Conservation (phyloP, 805 yeast species). For the Cyberlindnera meyerae region DNA sequence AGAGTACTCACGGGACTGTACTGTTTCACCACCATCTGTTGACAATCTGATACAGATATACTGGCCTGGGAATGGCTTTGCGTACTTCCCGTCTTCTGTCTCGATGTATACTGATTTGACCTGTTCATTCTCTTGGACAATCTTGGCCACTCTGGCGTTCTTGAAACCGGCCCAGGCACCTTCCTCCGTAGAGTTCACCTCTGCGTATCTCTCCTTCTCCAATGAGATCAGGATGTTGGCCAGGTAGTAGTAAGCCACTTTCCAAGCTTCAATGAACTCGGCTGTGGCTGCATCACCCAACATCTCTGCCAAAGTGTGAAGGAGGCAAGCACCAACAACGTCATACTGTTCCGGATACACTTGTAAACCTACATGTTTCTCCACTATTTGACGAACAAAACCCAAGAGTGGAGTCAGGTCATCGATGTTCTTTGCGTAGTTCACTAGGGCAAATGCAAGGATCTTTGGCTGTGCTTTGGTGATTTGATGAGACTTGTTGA, state of each 20-base stretch:
- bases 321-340: constrained; percentile 54
- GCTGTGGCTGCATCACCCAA: constrained; percentile 58
- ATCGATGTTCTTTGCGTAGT: constrained; percentile 60
- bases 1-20: constrained; percentile 56
- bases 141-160: constrained; percentile 40
- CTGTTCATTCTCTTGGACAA: constrained; percentile 39
- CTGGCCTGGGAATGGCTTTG: constrained; percentile 35
- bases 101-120: constrained; percentile 49
- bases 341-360: constrained; percentile 62
- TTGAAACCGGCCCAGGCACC: constrained; percentile 60
- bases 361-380: constrained; percentile 63
- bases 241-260: constrained; percentile 55
- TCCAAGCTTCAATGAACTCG: constrained; percentile 59
- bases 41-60: constrained; percentile 34
- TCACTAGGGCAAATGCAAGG: constrained; percentile 54
- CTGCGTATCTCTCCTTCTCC: constrained; percentile 44
- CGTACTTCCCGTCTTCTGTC: constrained; percentile 38
- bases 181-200: constrained; percentile 20
- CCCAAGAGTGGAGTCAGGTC: constrained; percentile 47
- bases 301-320: constrained; percentile 48
- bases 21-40: constrained; percentile 33
- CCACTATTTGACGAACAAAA: constrained; percentile 55
- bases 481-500: constrained; percentile 55
- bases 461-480: constrained; percentile 56
- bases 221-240: constrained; percentile 56